phyloP scores from a whole-genome alignment of 1,139 yeast species.

The Yamadazyma diospyri region DNA sequence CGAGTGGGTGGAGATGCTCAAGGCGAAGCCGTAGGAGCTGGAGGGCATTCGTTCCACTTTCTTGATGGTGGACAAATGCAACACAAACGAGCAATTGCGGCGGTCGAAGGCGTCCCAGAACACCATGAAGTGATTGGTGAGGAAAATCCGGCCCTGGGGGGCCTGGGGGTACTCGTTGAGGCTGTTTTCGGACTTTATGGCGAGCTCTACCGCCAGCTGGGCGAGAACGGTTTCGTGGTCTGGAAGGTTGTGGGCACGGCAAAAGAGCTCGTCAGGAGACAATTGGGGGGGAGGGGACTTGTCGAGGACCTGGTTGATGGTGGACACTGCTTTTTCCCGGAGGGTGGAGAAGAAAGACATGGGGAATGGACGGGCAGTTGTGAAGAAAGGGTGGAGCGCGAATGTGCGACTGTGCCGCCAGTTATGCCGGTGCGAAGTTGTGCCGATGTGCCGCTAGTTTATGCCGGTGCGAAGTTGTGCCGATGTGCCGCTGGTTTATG shows the following conservation, averaged over 20 bases:
- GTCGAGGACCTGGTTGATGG: constrained; percentile 41
- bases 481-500: too few relatives aligned
- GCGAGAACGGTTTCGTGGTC: constrained; percentile 62
- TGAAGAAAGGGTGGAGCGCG: too few relatives aligned
- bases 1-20: constrained; percentile 67
- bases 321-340: constrained; percentile 45
- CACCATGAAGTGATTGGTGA: constrained; percentile 73
- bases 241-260: constrained; percentile 67
- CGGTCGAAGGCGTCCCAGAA: constrained; percentile 71
- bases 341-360: constrained; percentile 53
- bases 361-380: too few relatives aligned
- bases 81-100: constrained; percentile 61
- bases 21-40: constrained; percentile 72
- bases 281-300: constrained; percentile 33
- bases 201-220: constrained; percentile 68
- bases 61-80: constrained; percentile 76
- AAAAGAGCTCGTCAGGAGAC: constrained; percentile 66
- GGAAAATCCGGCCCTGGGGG: constrained; percentile 58
- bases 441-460: too few relatives aligned
- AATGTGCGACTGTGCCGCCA: too few relatives aligned
- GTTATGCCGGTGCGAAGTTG: neutral
- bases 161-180: constrained; percentile 25
- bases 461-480: neutral
- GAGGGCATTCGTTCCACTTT: constrained; percentile 85
- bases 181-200: constrained; percentile 36